A percentile compares a stretch with the other conserved stretches of the same genome.
phyloP scores from a whole-genome alignment of 768 basidiomycete species.

The Tulasnella sp. region DNA sequence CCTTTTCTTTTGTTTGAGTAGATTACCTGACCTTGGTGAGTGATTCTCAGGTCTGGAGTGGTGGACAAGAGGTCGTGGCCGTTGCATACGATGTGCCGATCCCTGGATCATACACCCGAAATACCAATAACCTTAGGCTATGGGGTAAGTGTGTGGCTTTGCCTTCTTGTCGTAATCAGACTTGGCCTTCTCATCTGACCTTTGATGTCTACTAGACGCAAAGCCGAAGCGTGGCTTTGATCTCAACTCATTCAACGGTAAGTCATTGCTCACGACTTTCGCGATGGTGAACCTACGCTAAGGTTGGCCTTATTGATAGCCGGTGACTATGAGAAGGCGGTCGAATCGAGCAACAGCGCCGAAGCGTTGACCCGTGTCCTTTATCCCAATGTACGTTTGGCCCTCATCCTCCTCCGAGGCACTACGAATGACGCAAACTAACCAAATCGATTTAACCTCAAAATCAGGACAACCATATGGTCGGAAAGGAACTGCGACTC shows the following conservation, averaged over 20 bases:
- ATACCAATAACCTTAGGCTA: conserved; percentile 72
- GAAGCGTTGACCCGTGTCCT: conserved; percentile 89
- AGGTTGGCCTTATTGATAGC: conserved; percentile 35
- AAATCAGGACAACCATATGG: conserved; percentile 23
- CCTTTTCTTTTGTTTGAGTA: background rate
- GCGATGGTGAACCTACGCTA: background rate
- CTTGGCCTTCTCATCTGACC: background rate
- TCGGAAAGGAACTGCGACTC: conserved; percentile 58
- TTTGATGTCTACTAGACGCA: conserved; percentile 17
- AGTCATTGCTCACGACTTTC: conserved; percentile 11
- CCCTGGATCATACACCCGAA: conserved; percentile 68
- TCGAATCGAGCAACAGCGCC: conserved; percentile 80
- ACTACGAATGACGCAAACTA: conserved; percentile 1
- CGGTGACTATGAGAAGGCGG: conserved; percentile 85
- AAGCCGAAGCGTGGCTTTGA: conserved; percentile 88
- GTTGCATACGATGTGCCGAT: conserved; percentile 94
- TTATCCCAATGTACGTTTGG: conserved; percentile 70
- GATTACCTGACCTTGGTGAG: conserved; percentile 25
- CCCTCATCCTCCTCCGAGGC: background rate
- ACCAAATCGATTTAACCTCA: background rate
- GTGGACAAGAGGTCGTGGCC: conserved; percentile 89
- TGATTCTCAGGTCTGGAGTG: conserved; percentile 36
- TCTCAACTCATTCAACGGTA: conserved; percentile 89
- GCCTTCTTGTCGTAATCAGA: too few species aligned
- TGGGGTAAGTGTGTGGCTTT: conserved; percentile 50